Base-by-base conservation (phyloP, 1,284 basidiomycete species). In the Cutaneotrichosporon arboriforme region DNA sequence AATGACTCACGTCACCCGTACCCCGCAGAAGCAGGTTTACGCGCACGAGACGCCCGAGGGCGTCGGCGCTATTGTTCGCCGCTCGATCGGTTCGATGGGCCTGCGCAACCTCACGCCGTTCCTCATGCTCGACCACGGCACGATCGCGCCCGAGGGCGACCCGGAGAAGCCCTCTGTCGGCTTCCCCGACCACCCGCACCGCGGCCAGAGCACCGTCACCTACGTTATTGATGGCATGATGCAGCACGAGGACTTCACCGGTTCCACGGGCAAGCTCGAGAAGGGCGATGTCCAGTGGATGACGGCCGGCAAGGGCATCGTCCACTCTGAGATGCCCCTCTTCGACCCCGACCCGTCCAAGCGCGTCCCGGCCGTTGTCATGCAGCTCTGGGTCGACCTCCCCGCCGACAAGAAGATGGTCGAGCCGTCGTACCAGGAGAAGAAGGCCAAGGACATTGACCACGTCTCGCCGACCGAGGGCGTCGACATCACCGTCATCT, bases 371-470 rank as follows among this genome's bases (percentile, higher is more conserved):
- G 53, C 58, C 14, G 80, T 67, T 26, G 93, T 90, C 8, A 78
- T 97, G 37, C 93, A 97, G 67, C 82, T 97, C 22, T 97, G 93
- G 94, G 78, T 97, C 42, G 93, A 97, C 75, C 78, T 97, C 15
- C 94, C 93, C 0, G 85, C 86, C 63, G 70, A 87, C 76, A 81
- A 83, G 73, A 97, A 97, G 76, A 87, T 92, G 81, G 82, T 85
- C 52, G 74, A 77, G 20, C 77, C 80, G 4, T 66, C 64, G 13
- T 81, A 81, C 67, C 79, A 81, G 59, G 80, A 81, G 63, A 73
- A 74, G 52, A 68, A 69, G 21, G 72, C 73, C 2, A 37, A 35
- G 13, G 59, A 57, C 38, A 60, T 57, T 26, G 84, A 87, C 1
- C 79, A 79, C 8, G 85, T 84, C 4, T 84, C 82, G 64, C 90